Conservation (phyloP, 306 rosid genomes). For the Citrullus amarus region DNA sequence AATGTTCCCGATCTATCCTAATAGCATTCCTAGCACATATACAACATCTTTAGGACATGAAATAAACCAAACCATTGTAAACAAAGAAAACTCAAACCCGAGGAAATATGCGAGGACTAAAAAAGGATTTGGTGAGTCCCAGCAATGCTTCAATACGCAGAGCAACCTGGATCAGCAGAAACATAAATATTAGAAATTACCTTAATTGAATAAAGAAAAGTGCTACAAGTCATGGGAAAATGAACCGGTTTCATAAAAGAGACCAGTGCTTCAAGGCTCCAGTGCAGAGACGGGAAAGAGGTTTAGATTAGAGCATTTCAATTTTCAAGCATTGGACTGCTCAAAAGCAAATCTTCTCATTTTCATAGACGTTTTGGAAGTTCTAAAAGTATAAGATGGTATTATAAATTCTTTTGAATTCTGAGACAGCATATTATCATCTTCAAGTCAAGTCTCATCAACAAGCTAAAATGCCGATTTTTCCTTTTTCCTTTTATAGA, state of each 20-base stretch:
- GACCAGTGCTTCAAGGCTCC: background rate
- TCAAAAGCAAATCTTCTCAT: background rate
- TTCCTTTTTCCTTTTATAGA: too few relatives aligned
- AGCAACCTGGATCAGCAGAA: constrained; percentile 41
- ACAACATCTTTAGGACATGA: background rate
- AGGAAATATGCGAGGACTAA: constrained; percentile 69
- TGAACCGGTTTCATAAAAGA: background rate
- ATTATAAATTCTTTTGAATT: background rate
- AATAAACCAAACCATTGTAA: background rate
- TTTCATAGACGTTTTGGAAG: background rate
- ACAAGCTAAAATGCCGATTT: background rate
- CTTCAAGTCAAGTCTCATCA: background rate
- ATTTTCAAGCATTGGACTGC: background rate
- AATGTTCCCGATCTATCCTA: background rate
- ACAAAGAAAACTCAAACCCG: constrained; percentile 34
- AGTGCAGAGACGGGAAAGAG: background rate
- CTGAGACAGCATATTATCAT: background rate
- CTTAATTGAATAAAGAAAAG: background rate
- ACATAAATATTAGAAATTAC: background rate
- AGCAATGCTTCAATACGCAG: constrained; percentile 46
- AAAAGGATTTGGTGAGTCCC: constrained; percentile 50
- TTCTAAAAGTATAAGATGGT: background rate
- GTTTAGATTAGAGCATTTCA: background rate
- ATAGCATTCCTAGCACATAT: background rate
- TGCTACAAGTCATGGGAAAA: background rate